phyloP scores from a whole-genome alignment of 768 basidiomycete species.

The Tylopilus intermedius region DNA sequence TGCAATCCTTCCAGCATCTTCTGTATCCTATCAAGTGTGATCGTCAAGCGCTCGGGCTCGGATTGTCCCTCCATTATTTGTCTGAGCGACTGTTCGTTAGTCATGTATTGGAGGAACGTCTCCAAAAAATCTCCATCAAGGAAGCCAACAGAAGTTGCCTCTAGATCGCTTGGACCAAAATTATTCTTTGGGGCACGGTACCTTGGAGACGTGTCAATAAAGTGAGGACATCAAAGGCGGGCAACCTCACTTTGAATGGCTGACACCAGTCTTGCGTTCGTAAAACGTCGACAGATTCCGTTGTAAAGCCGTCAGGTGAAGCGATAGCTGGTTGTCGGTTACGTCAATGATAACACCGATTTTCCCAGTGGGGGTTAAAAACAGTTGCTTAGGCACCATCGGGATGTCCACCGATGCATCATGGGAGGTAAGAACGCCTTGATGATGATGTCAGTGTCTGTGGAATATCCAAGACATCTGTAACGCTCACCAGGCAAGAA shows the following conservation, averaged over 20 bases:
- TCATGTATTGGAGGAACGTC: constrained; percentile 45
- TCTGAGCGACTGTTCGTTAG: constrained; percentile 39
- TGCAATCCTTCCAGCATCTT: constrained; percentile 46
- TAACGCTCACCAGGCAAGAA: constrained; percentile 55
- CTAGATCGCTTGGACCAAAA: constrained; percentile 53
- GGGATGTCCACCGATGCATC: constrained; percentile 39
- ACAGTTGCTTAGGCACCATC: constrained; percentile 58
- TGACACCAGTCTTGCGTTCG: constrained; percentile 47
- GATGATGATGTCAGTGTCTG: constrained; percentile 1
- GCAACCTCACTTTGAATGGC: constrained; percentile 54
- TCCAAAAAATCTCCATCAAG: constrained; percentile 87
- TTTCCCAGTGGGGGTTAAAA: constrained; percentile 73
- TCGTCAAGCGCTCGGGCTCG: not conserved
- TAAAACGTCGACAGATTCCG: constrained; percentile 63
- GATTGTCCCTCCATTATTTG: constrained; percentile 14
- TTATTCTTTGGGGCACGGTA: constrained; percentile 65
- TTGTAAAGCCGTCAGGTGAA: constrained; percentile 65
- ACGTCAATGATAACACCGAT: constrained; percentile 71
- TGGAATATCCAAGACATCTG: not conserved
- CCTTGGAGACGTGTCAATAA: constrained; percentile 33
- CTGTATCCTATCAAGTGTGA: not conserved
- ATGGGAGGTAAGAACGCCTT: constrained; percentile 52
- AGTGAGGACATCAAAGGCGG: not conserved
- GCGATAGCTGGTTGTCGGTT: constrained; percentile 41
- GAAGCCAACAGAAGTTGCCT: constrained; percentile 63